These are phyloP conservation scores for Pythium folliculosum DNA, from an alignment of 352 stramenopile genomes.

Conservation along the genomic window DNA sequence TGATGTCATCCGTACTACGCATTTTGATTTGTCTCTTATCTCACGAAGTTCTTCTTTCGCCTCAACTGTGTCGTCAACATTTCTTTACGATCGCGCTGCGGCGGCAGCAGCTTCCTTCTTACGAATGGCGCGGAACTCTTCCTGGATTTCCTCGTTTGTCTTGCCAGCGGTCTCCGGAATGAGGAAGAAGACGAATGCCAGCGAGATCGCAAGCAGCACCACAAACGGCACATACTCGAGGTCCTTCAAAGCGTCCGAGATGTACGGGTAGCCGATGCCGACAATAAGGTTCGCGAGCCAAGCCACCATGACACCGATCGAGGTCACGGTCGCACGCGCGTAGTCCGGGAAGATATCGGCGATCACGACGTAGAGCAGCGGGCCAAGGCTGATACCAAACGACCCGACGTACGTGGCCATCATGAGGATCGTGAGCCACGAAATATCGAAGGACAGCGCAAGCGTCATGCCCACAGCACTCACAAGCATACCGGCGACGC, in stretches of 20 bases:
- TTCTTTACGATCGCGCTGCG: slow-evolving; percentile 2
- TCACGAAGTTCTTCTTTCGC: neutral
- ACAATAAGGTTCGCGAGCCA: slow-evolving; percentile 56
- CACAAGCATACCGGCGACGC: slow-evolving; percentile 44
- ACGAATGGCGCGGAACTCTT: slow-evolving; percentile 27
- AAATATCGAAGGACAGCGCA: slow-evolving; percentile 40
- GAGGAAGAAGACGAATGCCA: slow-evolving; percentile 22
- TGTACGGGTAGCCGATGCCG: slow-evolving; percentile 61
- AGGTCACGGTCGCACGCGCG: slow-evolving; percentile 31
- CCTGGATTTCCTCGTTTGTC: slow-evolving; percentile 31
- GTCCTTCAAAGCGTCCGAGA: slow-evolving; percentile 39
- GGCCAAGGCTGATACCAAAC: slow-evolving; percentile 67
- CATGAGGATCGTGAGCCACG: slow-evolving; percentile 50
- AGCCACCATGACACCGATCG: slow-evolving; percentile 18
- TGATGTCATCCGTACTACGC: neutral
- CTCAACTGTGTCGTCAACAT: neutral
- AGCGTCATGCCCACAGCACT: slow-evolving; percentile 55
- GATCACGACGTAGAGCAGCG: slow-evolving; percentile 60
- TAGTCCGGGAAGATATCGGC: slow-evolving; percentile 63
- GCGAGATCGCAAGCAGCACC: slow-evolving; percentile 17
- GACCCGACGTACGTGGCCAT: slow-evolving; percentile 59
- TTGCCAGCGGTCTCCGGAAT: slow-evolving; percentile 28
- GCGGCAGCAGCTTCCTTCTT: slow-evolving; percentile 17
- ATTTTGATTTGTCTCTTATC: neutral
- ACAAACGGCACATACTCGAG: slow-evolving; percentile 39